phyloP scores from a whole-genome alignment of 108 stramenopile genomes.

The Skeletonema marinoi region DNA sequence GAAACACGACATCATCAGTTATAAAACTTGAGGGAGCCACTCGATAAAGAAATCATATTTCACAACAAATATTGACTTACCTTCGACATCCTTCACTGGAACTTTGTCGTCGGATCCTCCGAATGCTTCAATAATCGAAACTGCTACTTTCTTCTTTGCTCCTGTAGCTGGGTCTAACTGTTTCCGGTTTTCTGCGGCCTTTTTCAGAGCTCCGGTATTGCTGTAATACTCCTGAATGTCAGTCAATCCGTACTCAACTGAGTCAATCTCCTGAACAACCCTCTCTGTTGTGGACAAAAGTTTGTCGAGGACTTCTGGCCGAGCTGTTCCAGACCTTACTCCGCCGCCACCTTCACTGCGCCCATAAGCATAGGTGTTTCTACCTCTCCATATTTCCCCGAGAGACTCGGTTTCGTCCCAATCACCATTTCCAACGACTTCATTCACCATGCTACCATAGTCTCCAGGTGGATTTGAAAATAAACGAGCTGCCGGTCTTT shows the following conservation, averaged over 20 bases:
- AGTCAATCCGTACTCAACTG: conserved; percentile 85
- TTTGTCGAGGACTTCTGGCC: conserved; percentile 73
- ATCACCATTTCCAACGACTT: conserved; percentile 80
- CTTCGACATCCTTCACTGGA: conserved; percentile 82
- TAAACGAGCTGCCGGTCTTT: conserved; percentile 74
- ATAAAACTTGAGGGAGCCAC: not conserved
- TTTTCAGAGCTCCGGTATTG: conserved; percentile 87
- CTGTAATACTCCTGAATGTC: conserved; percentile 89
- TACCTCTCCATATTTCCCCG: conserved; percentile 79
- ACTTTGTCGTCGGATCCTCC: conserved; percentile 42
- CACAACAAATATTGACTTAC: not conserved
- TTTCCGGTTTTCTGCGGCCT: conserved; percentile 82
- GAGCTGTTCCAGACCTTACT: conserved; percentile 52
- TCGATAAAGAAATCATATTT: not conserved
- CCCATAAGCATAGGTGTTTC: conserved; percentile 81
- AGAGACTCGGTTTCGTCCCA: conserved; percentile 79
- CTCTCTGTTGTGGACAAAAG: conserved; percentile 81
- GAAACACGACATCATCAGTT: not conserved
- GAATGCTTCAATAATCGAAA: conserved; percentile 88
- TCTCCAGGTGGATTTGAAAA: conserved; percentile 85
- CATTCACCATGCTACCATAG: conserved; percentile 80
- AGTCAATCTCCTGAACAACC: conserved; percentile 88
- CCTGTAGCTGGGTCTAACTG: conserved; percentile 38
- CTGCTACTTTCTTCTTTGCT: conserved; percentile 60
- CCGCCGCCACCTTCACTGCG: conserved; percentile 65